Conservation (phyloP, 306 rosid species). For the Dryas alaskensis region DNA sequence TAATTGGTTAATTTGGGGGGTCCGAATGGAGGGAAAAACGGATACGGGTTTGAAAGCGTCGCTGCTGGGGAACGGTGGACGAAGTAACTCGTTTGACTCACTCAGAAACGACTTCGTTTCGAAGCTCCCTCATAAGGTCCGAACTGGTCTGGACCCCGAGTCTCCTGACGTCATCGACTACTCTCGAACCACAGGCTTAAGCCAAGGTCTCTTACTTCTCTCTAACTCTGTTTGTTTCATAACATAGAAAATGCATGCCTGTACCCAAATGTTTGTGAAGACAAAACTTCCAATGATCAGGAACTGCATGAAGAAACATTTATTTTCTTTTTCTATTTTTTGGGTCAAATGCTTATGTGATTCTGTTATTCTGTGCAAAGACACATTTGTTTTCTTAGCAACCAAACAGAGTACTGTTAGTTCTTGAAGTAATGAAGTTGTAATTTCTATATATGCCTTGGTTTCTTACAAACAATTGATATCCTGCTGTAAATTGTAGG, state of each 20-base stretch:
- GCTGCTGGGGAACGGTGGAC: conserved; percentile 22
- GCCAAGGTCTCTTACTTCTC: conserved; percentile 28
- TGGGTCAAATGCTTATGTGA: not conserved
- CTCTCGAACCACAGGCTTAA: conserved; percentile 28
- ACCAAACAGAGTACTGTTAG: not conserved
- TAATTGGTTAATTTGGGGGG: not conserved
- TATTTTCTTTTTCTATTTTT: not conserved
- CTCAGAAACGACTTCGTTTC: conserved; percentile 41
- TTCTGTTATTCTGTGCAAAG: not conserved
- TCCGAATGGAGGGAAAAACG: conserved; percentile 31
- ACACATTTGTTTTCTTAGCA: conserved; percentile 5
- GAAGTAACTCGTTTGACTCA: conserved; percentile 39
- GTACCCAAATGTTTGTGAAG: not conserved
- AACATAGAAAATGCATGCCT: not conserved
- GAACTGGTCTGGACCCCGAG: conserved; percentile 34
- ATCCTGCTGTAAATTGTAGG: conserved; percentile 26
- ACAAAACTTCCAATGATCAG: not conserved
- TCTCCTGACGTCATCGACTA: conserved; percentile 29
- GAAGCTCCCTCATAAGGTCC: conserved; percentile 37
- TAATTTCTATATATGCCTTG: not conserved
- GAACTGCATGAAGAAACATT: not conserved
- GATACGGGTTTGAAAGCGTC: conserved; percentile 23
- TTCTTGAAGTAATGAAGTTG: not conserved
- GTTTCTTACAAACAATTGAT: not conserved
- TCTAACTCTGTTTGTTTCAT: not conserved